A percentile compares a stretch with the other conserved stretches of the same genome.
These are phyloP conservation scores for Pisolithus albus DNA, from an alignment of 768 basidiomycete species.

Conservation along the genomic window DNA sequence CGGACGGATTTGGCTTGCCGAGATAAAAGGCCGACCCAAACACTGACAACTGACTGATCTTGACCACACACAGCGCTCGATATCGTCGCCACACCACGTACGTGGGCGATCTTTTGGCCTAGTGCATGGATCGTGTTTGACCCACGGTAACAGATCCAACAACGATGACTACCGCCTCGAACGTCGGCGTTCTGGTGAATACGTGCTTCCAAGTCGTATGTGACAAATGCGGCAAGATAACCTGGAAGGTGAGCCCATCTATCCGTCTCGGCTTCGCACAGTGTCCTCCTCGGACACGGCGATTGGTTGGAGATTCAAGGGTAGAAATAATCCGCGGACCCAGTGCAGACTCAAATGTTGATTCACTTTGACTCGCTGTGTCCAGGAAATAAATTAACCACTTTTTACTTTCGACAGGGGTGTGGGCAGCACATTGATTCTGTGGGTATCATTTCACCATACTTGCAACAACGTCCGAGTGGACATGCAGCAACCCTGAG, in stretches of 20 bases:
- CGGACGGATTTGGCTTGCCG: no score
- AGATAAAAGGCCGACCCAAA: no score
- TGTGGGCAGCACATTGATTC: conserved; percentile 61
- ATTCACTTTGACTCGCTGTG: background rate
- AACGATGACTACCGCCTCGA: conserved; percentile 17
- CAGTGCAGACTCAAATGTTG: no score
- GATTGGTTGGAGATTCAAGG: conserved; percentile 10
- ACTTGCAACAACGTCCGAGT: conserved; percentile 1
- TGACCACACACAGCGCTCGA: no score
- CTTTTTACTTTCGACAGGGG: conserved; percentile 39
- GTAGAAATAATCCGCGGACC: conserved; percentile 10
- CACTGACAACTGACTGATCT: no score
- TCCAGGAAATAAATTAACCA: conserved; percentile 4
- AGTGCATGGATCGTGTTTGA: no score
- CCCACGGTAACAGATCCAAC: no score
- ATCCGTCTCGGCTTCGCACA: conserved; percentile 18
- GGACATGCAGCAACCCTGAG: conserved; percentile 4
- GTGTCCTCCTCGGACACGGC: conserved; percentile 1
- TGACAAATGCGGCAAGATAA: conserved; percentile 57
- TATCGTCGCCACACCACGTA: no score
- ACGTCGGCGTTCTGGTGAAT: conserved; percentile 36
- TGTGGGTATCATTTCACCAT: conserved; percentile 37
- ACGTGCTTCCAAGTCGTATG: conserved; percentile 54
- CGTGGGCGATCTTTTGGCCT: no score
- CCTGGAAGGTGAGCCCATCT: conserved; percentile 52